phyloP scores from a whole-genome alignment of 805 yeast species.

The Candida odintsovae region DNA sequence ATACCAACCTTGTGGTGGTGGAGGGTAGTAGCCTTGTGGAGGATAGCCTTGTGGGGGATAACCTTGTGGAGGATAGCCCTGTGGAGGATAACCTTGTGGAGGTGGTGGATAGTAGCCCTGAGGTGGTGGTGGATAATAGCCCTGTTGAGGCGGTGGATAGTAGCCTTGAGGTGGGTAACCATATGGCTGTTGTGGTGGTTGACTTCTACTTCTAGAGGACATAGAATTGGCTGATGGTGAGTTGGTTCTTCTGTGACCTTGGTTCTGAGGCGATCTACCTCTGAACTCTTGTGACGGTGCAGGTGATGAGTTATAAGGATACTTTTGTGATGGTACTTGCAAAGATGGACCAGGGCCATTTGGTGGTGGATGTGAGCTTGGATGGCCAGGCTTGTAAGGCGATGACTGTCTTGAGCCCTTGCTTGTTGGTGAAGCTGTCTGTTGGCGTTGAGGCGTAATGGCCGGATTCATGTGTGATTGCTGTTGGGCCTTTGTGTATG shows the following conservation, averaged over 20 bases:
- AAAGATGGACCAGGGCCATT: conserved; percentile 6
- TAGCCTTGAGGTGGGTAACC: conserved; percentile 7
- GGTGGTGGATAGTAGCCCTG: conserved; percentile 23
- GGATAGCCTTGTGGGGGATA: conserved; percentile 23
- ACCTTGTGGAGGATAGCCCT: conserved; percentile 21
- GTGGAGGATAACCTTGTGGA: conserved; percentile 22
- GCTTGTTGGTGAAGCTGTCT: background rate
- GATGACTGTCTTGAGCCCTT: background rate
- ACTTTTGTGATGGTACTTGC: conserved; percentile 6
- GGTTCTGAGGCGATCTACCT: conserved; percentile 13
- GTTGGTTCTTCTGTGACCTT: background rate
- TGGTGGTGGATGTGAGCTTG: background rate
- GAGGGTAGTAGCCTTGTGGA: conserved; percentile 9
- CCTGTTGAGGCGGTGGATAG: conserved; percentile 15
- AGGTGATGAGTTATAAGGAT: background rate
- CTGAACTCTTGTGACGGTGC: conserved; percentile 4
- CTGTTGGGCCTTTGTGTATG: background rate
- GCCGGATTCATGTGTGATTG: background rate
- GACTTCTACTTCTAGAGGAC: background rate
- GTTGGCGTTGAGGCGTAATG: background rate
- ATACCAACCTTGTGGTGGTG: conserved; percentile 6
- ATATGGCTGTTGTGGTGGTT: conserved; percentile 5
- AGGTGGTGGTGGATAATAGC: conserved; percentile 10
- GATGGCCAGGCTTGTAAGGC: background rate
- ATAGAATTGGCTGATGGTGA: background rate